phyloP scores from a whole-genome alignment of 257 asterid genomes.

The Solanum piurae region DNA sequence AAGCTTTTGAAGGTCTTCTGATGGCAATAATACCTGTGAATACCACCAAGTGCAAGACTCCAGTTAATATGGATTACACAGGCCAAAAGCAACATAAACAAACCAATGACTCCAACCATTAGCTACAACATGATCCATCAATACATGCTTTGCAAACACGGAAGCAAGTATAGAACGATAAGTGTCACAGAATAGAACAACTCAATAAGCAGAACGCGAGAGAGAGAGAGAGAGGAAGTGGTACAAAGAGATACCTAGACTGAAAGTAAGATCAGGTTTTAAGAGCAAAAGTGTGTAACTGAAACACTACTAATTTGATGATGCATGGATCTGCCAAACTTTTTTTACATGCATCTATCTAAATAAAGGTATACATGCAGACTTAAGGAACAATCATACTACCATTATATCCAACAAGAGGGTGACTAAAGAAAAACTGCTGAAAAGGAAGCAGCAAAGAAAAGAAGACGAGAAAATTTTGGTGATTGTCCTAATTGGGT shows the following conservation, averaged over 20 bases:
- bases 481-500: not conserved
- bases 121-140: not conserved
- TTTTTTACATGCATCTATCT: not conserved
- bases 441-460: not conserved
- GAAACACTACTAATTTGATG: not conserved
- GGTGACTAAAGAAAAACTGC: not conserved
- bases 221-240: not conserved
- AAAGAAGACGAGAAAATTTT: not conserved
- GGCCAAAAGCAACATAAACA: not conserved
- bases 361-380: not conserved
- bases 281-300: not conserved
- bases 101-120: not conserved
- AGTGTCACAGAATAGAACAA: not conserved
- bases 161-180: not conserved
- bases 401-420: not conserved
- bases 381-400: not conserved
- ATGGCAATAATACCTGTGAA: conserved; percentile 48
- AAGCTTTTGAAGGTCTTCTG: conserved; percentile 59
- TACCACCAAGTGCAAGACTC: not conserved
- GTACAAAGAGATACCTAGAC: not conserved
- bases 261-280: not conserved
- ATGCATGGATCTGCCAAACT: not conserved
- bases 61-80: not conserved
- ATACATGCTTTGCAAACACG: not conserved
- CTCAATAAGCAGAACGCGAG: not conserved